Evolutionary conservation across 345 rosid genomes (phyloP).

Genomic region (Tarenaya hassleriana): DNA sequence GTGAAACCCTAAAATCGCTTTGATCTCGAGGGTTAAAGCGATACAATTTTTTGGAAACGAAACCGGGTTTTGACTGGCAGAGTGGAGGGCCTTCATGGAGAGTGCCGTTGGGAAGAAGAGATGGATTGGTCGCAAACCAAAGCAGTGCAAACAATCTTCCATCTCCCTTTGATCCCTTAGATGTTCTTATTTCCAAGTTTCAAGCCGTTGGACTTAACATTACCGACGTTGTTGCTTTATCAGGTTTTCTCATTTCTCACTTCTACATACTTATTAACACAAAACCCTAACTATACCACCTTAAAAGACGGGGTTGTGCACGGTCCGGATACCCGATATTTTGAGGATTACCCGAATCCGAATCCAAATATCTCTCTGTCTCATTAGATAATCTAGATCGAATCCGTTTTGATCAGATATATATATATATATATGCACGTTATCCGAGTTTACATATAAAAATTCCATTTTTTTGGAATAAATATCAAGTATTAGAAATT

Average conservation of each 20-base stretch:
- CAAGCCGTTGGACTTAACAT: constrained; percentile 42
- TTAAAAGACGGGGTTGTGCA: too few species aligned
- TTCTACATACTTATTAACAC: too few species aligned
- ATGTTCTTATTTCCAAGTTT: constrained; percentile 46
- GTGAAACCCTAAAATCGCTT: neutral
- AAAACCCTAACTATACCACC: neutral
- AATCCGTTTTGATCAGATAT: too few species aligned
- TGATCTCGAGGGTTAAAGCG: neutral
- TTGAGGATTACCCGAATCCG: too few species aligned
- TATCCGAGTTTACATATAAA: neutral
- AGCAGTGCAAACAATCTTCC: constrained; percentile 56
- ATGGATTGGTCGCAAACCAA: constrained; percentile 53
- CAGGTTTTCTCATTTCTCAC: constrained; percentile 37
- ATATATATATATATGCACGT: too few species aligned
- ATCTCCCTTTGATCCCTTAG: constrained; percentile 47
- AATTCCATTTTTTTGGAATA: neutral
- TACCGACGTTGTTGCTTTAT: constrained; percentile 59
- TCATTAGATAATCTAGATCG: too few species aligned
- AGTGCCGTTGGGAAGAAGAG: constrained; percentile 71
- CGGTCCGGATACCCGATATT: too few species aligned
- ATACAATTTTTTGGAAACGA: neutral
- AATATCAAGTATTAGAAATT: neutral
- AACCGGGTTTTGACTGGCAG: constrained; percentile 33
- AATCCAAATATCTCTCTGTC: too few species aligned
- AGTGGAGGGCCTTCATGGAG: constrained; percentile 77